Base-by-base conservation (phyloP, 306 rosid genomes). In the Astragalus membranaceus region DNA sequence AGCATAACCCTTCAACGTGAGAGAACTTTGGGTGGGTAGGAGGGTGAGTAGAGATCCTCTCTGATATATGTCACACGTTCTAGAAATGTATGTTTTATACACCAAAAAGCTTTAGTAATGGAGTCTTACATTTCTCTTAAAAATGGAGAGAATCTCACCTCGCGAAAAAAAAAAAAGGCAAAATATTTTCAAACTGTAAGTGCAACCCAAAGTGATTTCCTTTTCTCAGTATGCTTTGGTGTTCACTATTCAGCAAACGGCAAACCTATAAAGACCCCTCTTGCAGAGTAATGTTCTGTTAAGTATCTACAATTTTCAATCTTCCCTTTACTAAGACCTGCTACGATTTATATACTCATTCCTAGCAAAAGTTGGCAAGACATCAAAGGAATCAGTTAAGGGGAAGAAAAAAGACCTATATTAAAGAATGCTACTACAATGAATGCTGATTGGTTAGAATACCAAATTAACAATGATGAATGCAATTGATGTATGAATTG, bases 371-470 rank as follows among this genome's bases (percentile, higher is more conserved):
- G 70, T 66, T 59, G 17, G 49, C 17, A 70, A 16, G 68, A 70
- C 74, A 55, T 48, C 57, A 16, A 17, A 47, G 58, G 16, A 70
- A 78, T 10, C 64, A 72, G 52, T 60, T 54, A 15, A 8, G 59
- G 30, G 32, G 33, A 72, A 12, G 1, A 17, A 33, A 37, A 13
- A 15, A 4, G n/a, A 29, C 57, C 61, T 69, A 78, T 69, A 70
- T 52, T 73, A 52, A 77, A 82, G 78, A 82, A 78, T 70, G 78
- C 69, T 44, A 41, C 71, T 54, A 75, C 69, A 74, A 82, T 58
- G 78, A 82, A 82, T 82, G 64, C 78, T 42, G 51, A 76, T 60
- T 73, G 85, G 78, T 81, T 81, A 72, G 85, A 67, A 66, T 50
- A 30, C 23, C 67, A 78, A 50, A 67, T 58, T 50, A 30, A 33